phyloP scores from a whole-genome alignment of 495 filamentous ascomycete genomes.

The Ramalina intermedia region DNA sequence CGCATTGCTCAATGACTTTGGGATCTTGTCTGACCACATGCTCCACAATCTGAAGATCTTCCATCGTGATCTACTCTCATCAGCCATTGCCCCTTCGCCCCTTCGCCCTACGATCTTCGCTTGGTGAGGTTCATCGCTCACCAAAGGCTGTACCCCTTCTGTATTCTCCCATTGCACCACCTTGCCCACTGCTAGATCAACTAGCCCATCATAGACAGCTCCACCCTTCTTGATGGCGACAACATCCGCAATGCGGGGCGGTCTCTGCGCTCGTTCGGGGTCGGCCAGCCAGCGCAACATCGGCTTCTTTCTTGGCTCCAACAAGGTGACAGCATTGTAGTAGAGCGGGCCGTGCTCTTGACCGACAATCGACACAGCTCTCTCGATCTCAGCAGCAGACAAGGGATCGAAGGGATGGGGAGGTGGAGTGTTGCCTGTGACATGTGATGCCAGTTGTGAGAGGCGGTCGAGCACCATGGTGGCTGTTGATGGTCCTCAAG shows the following conservation, averaged over 20 bases:
- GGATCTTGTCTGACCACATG: conserved; percentile 63
- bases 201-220: conserved; percentile 73
- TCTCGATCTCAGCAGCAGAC: conserved; percentile 60
- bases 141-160: conserved; percentile 72
- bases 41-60: conserved; percentile 84
- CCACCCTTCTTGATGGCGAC: conserved; percentile 72
- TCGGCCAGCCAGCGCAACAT: conserved; percentile 72
- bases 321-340: conserved; percentile 84
- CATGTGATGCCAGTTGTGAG: conserved; percentile 51
- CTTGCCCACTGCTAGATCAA: conserved; percentile 58
- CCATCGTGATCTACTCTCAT: conserved; percentile 66
- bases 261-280: conserved; percentile 45
- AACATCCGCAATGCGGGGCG: conserved; percentile 64
- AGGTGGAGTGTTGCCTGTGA: conserved; percentile 37
- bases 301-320: conserved; percentile 74
- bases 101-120: neutral
- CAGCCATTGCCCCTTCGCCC: neutral
- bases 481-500: neutral
- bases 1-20: conserved; percentile 86
- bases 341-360: conserved; percentile 56
- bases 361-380: conserved; percentile 52
- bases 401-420: conserved; percentile 84
- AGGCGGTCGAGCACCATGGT: conserved; percentile 54
- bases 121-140: conserved; percentile 18
- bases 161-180: conserved; percentile 64